Base-by-base conservation (phyloP, 208 protist species). In the Borovskyia barvae region DNA sequence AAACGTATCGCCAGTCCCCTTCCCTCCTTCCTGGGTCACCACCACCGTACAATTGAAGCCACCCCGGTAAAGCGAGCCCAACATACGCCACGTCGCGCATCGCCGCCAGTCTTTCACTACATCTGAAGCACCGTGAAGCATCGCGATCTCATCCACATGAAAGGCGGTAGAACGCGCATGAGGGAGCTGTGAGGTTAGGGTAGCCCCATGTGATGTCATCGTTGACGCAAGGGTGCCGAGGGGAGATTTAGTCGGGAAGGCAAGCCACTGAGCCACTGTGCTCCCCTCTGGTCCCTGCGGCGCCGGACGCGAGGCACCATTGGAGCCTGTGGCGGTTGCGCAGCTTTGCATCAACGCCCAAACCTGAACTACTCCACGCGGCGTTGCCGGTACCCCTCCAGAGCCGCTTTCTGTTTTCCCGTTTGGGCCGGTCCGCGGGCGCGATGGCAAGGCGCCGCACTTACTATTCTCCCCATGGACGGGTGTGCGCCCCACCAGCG, bases 21-120 rank as follows among this genome's bases (percentile, higher is more conserved):
- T 8, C 25, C 20, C n/a, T n/a, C n/a, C n/a, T 37, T 59, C 62
- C 52, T 68, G 62, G 17, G 47, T 46, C 35, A 68, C 52, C n/a
- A 39, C 62, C 14, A 39, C 62, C 26, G 62, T 54, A 37, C 37
- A 41, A 33, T 60, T 59, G 52, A 36, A 60, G 45, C 62, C 62
- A 29, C 33, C 43, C 3, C 33, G 32, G 4, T 61, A 43, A 46
- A 20, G 52, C 24, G 14, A 25, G 25, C 62, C 19, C 14, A 68
- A 2, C 14, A 8, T 33, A 17, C 52, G 52, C 62, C 62, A 68
- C 45, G 52, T 60, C 45, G 28, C 52, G 52, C 62, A 60, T 5
- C 9, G 26, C 33, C 5, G 1, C 48, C 32, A 5, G 1, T 41
- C 30, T 22, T 11, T 1, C 7, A 41, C 15, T 11, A 33, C 9